Base-by-base conservation (phyloP, 1,284 basidiomycete genomes). In the Laetiporus sulphureus region DNA sequence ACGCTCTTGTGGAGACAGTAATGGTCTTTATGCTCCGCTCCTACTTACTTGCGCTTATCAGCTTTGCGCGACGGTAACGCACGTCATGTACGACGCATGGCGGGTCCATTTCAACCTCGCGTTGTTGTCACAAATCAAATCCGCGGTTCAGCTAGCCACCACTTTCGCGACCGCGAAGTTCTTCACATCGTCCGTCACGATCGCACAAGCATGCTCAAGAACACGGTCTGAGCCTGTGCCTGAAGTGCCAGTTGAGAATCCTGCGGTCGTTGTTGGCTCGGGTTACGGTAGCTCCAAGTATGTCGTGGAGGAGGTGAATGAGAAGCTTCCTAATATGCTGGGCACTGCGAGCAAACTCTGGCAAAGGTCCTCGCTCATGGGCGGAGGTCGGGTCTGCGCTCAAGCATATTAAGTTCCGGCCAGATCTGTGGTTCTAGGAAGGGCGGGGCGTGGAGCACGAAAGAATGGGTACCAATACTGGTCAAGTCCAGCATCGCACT, bases 401-500 rank as follows among this genome's bases (percentile, higher is more conserved):
- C 60, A 1, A 51, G 59, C 8, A 52, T 63, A 5, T 55, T 71
- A 10, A 60, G 70, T 13, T 59, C 72, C 27, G 71, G 68, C 2
- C 70, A 72, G 47, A 48, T 73, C n/a, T 60, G 59, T 32, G 68
- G 70, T 3, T 45, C 51, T 7, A 18, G 15, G 6, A 41, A 47
- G 7, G 63, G 59, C 40, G 71, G 72, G 1, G 55, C 55, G 13
- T 73, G 71, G 71, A 65, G 61, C 32, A 52, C 58, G 34, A 59
- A 52, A 13, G 70, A 74, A 37, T 73, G 70, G 69, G 51, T 72
- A 5, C 69, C 70, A 0, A 55, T 60, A 32, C 54, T 73, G 3
- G 57, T 72, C 15, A 61, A 64, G 41, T 62, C 62, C 0, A 59
- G 58, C 15, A 35, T 59, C 2, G 44, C 53, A n/a, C 47, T 61